Percentiles rank a stretch among this genome's conserved stretches.
These are phyloP conservation scores for Plenodomus tracheiphilus DNA, from an alignment of 2,329 filamentous ascomycete genomes.

Conservation along the genomic window DNA sequence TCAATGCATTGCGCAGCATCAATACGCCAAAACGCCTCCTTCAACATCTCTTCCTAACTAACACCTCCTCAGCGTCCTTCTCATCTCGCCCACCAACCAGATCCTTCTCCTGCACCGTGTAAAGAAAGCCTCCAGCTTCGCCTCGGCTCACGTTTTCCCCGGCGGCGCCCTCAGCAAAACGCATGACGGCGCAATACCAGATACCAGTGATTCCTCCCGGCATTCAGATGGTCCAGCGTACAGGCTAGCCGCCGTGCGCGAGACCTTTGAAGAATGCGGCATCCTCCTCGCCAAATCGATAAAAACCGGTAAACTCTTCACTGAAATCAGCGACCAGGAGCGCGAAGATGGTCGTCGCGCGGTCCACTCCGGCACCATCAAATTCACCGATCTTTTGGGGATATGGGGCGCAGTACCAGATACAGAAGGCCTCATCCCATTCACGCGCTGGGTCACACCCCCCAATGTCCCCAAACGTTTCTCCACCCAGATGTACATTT, in stretches of 20 bases:
- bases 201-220: slow-evolving; percentile 54
- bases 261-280: slow-evolving; percentile 94
- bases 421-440: slow-evolving; percentile 71
- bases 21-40: neutral
- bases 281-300: slow-evolving; percentile 71
- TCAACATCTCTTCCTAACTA: neutral
- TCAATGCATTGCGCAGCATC: neutral
- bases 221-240: slow-evolving; percentile 76
- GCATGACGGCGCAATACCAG: slow-evolving; percentile 70
- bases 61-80: slow-evolving; percentile 64
- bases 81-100: slow-evolving; percentile 85
- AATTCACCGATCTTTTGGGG: slow-evolving; percentile 68
- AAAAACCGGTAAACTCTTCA: slow-evolving; percentile 59
- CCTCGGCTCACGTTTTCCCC: slow-evolving; percentile 93
- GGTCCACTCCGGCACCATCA: slow-evolving; percentile 68
- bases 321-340: slow-evolving; percentile 60
- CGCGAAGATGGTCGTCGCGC: slow-evolving; percentile 67
- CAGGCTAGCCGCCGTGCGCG: slow-evolving; percentile 80
- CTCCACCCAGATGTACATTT: slow-evolving; percentile 96
- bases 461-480: slow-evolving; percentile 73
- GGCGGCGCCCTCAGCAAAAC: slow-evolving; percentile 79
- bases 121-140: slow-evolving; percentile 78
- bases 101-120: slow-evolving; percentile 87
- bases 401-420: slow-evolving; percentile 65
- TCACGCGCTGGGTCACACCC: slow-evolving; percentile 92